A percentile compares a stretch with the other conserved stretches of the same genome.
Evolutionary conservation across 495 filamentous ascomycete genomes (phyloP).

Genomic region (Penicillium cosmopolitanum): DNA sequence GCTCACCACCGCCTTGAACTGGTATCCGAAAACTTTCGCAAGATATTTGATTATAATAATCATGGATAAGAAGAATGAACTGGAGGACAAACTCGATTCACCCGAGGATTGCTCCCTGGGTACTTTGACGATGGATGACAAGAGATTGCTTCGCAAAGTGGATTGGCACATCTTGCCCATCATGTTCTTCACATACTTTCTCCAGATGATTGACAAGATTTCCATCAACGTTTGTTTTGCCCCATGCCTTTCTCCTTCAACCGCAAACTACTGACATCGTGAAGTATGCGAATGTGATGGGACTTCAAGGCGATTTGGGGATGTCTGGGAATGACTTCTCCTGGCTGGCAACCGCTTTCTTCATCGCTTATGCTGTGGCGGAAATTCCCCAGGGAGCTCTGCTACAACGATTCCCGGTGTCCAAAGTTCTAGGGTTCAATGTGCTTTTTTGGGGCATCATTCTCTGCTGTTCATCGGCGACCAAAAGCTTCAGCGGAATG

Average conservation of each 20-base stretch:
- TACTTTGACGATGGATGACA: conserved; percentile 31
- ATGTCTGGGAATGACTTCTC: conserved; percentile 58
- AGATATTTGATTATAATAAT: neutral
- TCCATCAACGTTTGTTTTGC: conserved; percentile 55
- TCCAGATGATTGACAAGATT: conserved; percentile 72
- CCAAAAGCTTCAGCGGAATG: conserved; percentile 50
- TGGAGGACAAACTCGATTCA: conserved; percentile 7
- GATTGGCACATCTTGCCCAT: conserved; percentile 60
- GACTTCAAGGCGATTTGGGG: conserved; percentile 50
- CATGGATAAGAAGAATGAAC: conserved; percentile 18
- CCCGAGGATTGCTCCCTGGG: conserved; percentile 27
- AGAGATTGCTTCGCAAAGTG: conserved; percentile 49
- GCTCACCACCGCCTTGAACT: neutral
- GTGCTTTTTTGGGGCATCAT: conserved; percentile 62
- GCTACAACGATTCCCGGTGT: conserved; percentile 57
- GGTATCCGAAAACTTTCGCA: too few relatives aligned
- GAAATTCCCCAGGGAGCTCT: conserved; percentile 58
- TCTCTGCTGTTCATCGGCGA: conserved; percentile 58
- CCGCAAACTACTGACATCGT: neutral
- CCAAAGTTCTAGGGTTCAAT: conserved; percentile 60
- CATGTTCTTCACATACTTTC: conserved; percentile 64
- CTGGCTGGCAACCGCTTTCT: conserved; percentile 58
- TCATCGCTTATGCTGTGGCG: conserved; percentile 57
- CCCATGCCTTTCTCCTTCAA: neutral
- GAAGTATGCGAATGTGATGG: conserved; percentile 64